Percentiles rank a stretch among this genome's conserved stretches.
Evolutionary conservation across 352 stramenopile species (phyloP).

Genomic region (Globisporangium takayamanum): DNA sequence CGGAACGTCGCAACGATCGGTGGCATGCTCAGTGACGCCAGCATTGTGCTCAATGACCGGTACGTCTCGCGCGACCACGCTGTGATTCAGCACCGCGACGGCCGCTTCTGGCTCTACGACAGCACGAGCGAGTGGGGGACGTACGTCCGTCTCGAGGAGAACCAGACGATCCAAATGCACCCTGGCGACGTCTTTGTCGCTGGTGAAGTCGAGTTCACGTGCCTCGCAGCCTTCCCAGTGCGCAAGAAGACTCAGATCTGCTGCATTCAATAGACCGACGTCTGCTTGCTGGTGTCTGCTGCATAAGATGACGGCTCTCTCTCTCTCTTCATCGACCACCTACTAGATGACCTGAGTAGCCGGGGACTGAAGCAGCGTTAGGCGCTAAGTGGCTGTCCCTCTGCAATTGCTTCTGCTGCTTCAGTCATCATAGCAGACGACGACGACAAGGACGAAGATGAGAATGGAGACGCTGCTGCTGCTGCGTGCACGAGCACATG

Average conservation of each 20-base stretch:
- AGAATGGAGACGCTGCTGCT: not conserved
- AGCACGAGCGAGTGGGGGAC: slow-evolving; percentile 61
- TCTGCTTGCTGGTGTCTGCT: no score
- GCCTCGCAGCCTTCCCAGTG: slow-evolving; percentile 51
- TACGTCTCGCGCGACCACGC: slow-evolving; percentile 54
- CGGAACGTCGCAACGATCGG: slow-evolving; percentile 57
- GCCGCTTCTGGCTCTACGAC: slow-evolving; percentile 71
- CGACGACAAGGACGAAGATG: not conserved
- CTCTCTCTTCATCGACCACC: no score
- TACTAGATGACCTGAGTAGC: not conserved
- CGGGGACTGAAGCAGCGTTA: not conserved
- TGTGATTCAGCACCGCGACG: slow-evolving; percentile 68
- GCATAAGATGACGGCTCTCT: no score
- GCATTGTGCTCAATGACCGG: slow-evolving; percentile 68
- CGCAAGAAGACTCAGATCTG: slow-evolving; percentile 52
- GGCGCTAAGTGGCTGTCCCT: not conserved
- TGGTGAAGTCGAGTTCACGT: slow-evolving; percentile 73
- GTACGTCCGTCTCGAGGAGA: slow-evolving; percentile 68
- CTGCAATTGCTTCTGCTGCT: not conserved
- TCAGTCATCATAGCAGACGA: slow-evolving; percentile 6
- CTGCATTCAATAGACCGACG: slow-evolving; percentile 28
- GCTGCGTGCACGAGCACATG: slow-evolving; percentile 43
- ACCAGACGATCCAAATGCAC: slow-evolving; percentile 52
- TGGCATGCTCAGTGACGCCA: slow-evolving; percentile 36
- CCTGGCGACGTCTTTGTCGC: slow-evolving; percentile 65